Evolutionary conservation across 192 early-diverging fungal genomes (phyloP), one percentile per base, ranked within the genome.

Genomic region (Diversispora epigaea): DNA sequence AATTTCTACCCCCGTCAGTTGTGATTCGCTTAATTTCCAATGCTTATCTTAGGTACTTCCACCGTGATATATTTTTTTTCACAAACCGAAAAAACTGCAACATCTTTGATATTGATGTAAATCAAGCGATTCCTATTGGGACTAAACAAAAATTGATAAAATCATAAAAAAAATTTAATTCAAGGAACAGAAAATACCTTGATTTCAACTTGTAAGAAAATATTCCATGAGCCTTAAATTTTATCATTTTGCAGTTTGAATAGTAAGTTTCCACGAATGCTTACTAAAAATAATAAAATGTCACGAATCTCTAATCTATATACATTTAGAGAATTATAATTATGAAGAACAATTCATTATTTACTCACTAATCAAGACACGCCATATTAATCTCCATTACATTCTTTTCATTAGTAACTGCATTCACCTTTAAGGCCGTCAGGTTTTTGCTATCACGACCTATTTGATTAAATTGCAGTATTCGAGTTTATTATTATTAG

Each of bases 11-110:
- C 73, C 61, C n/a, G n/a, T n/a, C n/a, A 21, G 3, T 54, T 6
- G 10, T n/a, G 9, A 15, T 52, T 15, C 50, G 12, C 14, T 7
- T 22, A 44, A 65, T 6, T 80, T 55, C 83, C 83, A 84, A 25
- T 77, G 58, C 46, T 76, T 11, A 84, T 71, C 43, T 84, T 81
- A 4, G 82, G 2, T 79, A 72, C 0, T 55, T 57, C 83, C 83
- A 84, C 22, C 76, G n/a, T n/a, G n/a, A 75, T 65, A 79, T 79
- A 80, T 57, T 76, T 79, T 54, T 80, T 82, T 73, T 82, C 75
- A 25, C 66, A 75, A 2, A 82, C 68, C 10, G 57, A 67, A 10
- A 67, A 17, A 4, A 80, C 79, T 5, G 39, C 39, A 46, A 78
- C 62, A 49, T 82, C 81, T 11, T 72, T 61, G 4, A 67, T 78